phyloP scores from a whole-genome alignment of 331 rosid species.

The Erythrophleum ivorense region DNA sequence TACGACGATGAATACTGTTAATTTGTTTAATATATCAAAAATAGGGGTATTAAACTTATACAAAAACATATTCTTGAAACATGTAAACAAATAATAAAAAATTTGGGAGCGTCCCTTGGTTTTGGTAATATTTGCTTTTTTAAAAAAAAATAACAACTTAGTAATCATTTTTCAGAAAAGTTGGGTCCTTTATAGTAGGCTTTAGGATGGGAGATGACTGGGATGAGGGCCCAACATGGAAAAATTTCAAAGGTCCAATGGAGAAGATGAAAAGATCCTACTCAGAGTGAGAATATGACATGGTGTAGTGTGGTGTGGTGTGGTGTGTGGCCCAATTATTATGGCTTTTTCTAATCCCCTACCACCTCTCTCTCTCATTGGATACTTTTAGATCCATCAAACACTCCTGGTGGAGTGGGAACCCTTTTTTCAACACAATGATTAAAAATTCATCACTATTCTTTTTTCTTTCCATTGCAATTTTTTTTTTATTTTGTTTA shows the following conservation, averaged over 20 bases:
- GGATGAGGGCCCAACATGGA: conserved; percentile 41
- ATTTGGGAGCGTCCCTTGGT: no score
- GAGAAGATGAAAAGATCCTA: conserved; percentile 21
- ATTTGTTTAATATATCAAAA: no score
- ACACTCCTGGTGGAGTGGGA: not conserved
- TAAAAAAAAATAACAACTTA: no score
- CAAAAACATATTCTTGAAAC: no score
- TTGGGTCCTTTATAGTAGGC: not conserved
- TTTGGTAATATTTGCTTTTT: no score
- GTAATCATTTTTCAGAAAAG: not conserved
- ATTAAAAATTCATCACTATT: not conserved
- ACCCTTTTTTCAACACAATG: no score
- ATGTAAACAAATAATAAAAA: no score
- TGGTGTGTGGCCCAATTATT: conserved; percentile 30
- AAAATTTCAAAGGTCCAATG: conserved; percentile 45
- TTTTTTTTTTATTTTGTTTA: no score
- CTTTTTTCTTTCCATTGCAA: no score
- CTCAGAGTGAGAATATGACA: conserved; percentile 28
- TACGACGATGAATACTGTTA: no score
- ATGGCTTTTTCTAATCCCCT: not conserved
- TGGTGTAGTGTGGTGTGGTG: not conserved
- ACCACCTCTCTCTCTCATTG: conserved; percentile 33
- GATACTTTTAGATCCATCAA: conserved; percentile 31
- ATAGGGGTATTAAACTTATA: no score
- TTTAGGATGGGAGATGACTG: conserved; percentile 35